Evolutionary conservation across 441 rosid species (phyloP), one percentile per base, ranked within the genome.

Genomic region (Pelargonium myrrhifolium): DNA sequence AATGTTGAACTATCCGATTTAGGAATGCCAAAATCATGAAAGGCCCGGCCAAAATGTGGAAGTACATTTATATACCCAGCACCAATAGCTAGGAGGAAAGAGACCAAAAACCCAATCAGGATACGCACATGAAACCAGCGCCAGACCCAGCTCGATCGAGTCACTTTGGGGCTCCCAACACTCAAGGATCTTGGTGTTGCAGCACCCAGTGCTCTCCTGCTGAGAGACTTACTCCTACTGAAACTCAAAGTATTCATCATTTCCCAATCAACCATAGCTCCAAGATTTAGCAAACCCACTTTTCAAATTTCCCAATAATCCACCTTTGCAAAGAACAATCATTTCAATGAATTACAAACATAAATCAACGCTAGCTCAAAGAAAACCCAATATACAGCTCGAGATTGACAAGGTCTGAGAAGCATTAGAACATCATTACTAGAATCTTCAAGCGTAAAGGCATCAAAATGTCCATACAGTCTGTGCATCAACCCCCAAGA

Each of bases 11-110:
- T 76, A 51, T 78, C 79, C 20, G 69, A 67, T 65, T 74, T 73
- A 15, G 81, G 64, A 9, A 78, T 77, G 60, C 69, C 74, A 51
- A 78, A 76, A 24, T 86, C 86, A 26, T 76, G 76, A 42, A 79
- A 79, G 43, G 82, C 75, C 49, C 64, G 81, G 66, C 77, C 80
- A 21, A 86, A 80, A 72, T 83, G 87, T 68, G 92, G 94, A 59
- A 88, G 81, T 62, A 88, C 83, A 71, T 83, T 80, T 4, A 81
- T 56, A 68, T 85, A 90, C 75, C 92, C 87, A 1, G 85, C 84
- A 31, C 75, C 77, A 65, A 86, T 70, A 68, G 82, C 81, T 22
- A 83, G 68, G 6, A 77, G 58, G 75, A 85, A 84, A 0, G 90
- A 81, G 21, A 86, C 74, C 55, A 85, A 69, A 56, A 81, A 75